Base-by-base conservation (phyloP, 2,329 filamentous ascomycete species). In the Metarhizium humberi region DNA sequence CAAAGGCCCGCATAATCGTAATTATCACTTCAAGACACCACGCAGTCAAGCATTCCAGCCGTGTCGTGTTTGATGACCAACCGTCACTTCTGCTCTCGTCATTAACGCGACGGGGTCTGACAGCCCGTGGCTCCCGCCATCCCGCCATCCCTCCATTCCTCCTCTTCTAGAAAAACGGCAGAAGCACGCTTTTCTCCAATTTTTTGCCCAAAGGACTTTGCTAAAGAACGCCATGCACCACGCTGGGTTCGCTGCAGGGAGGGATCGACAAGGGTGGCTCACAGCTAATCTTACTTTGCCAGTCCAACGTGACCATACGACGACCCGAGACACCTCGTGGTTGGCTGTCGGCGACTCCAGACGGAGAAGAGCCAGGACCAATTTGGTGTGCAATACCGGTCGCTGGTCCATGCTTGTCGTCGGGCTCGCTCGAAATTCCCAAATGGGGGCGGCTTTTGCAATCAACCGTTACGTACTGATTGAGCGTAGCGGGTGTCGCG, bases 131-230 rank as follows among this genome's bases (percentile, higher is more conserved):
- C 42, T 20, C n/a, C 42, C 16, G 42, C 16, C 8, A 32, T 30
- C 18, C 32, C 16, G 4, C 34, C 20, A 8, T 25, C 25, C 25
- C 25, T 25, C 25, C 36, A 32, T 45, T 43, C 42, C 30, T 45
- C 20, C 14, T 49, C 34, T 67, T 67, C 66, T 66, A 66, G 66
- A 67, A 67, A 57, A 54, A 57, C 64, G 65, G 64, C 60, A 67
- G 66, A 67, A 67, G 63, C 56, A 45, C 40, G 18, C n/a, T 4
- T 25, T 45, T 45, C n/a, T 20, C n/a, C 40, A 25, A 43, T 20
- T 51, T 20, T 42, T 50, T 32, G 13, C 48, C 48, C 16, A 50
- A 53, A 46, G n/a, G 5, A 36, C 43, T 43, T 20, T 20, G 6
- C n/a, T 16, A 45, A 10, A 45, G 42, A 45, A 7, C 10, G 25